Conservation (phyloP, 2,329 filamentous ascomycete genomes). For the Raffaelea arxii region DNA sequence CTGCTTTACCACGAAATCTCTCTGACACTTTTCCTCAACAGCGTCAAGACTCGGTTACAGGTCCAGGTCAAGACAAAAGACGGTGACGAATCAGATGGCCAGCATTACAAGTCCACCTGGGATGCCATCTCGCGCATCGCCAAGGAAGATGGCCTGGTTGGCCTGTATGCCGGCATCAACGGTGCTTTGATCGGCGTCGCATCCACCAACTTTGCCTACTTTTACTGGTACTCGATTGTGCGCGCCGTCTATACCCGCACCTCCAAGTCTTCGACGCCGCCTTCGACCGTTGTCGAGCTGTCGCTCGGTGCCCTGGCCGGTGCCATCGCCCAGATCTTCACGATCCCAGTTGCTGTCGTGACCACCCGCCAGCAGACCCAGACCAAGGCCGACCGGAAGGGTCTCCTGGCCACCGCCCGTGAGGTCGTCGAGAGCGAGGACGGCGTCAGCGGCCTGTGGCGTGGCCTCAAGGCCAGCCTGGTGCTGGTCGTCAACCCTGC, state of each 20-base stretch:
- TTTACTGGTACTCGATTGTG: constrained; percentile 96
- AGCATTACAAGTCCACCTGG: constrained; percentile 78
- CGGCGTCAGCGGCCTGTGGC: constrained; percentile 82
- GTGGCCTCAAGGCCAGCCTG: constrained; percentile 88
- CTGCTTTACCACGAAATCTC: neutral
- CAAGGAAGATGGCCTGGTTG: constrained; percentile 65
- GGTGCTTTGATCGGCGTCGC: constrained; percentile 85
- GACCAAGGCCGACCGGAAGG: constrained; percentile 71
- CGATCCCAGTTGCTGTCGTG: constrained; percentile 89
- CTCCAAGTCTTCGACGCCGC: constrained; percentile 39
- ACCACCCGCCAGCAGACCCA: constrained; percentile 96
- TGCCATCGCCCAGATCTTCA: constrained; percentile 88
- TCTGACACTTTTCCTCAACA: constrained; percentile 24
- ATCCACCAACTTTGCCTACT: constrained; percentile 98
- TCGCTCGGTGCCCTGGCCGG: constrained; percentile 79
- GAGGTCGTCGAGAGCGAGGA: constrained; percentile 89
- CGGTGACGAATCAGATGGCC: constrained; percentile 35
- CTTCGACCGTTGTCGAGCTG: constrained; percentile 74
- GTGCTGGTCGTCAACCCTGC: constrained; percentile 93
- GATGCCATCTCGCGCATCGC: constrained; percentile 83
- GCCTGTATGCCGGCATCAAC: constrained; percentile 82
- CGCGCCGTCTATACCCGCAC: constrained; percentile 67
- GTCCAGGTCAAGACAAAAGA: constrained; percentile 70
- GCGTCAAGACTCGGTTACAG: constrained; percentile 92
- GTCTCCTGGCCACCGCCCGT: constrained; percentile 73